Percentiles rank a stretch among this genome's conserved stretches.
Evolutionary conservation across 345 rosid species (phyloP).

Genomic region (Citrus glauca): DNA sequence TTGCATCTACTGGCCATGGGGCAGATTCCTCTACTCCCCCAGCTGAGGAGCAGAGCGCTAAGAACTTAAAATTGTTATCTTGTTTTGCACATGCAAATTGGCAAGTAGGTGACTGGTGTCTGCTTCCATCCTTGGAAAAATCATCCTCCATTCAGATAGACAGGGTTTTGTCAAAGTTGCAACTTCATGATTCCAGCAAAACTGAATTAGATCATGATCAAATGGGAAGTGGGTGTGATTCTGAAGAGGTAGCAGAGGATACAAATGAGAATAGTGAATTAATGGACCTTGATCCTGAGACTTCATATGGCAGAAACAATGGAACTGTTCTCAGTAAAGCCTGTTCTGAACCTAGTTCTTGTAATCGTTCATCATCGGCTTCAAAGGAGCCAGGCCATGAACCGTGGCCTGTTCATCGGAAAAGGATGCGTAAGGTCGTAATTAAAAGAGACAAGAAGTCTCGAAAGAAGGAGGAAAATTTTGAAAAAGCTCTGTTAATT

Average conservation of each 20-base stretch:
- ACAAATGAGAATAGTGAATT: slow-evolving; percentile 36
- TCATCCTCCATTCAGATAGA: slow-evolving; percentile 42
- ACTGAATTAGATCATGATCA: slow-evolving; percentile 29
- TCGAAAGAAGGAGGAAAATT: slow-evolving; percentile 80
- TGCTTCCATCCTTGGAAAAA: slow-evolving; percentile 49
- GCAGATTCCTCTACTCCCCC: slow-evolving; percentile 83
- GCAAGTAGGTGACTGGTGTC: slow-evolving; percentile 96
- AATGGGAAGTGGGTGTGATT: slow-evolving; percentile 29
- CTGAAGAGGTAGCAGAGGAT: slow-evolving; percentile 53
- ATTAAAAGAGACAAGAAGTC: slow-evolving; percentile 76
- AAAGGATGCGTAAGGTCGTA: slow-evolving; percentile 83
- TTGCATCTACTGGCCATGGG: slow-evolving; percentile 93
- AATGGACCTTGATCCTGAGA: slow-evolving; percentile 32
- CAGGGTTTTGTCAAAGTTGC: slow-evolving; percentile 48
- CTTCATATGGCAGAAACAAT: slow-evolving; percentile 32
- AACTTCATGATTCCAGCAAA: slow-evolving; percentile 43
- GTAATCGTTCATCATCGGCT: slow-evolving; percentile 42
- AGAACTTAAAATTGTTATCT: slow-evolving; percentile 74
- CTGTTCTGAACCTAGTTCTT: slow-evolving; percentile 47
- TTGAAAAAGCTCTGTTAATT: slow-evolving; percentile 78
- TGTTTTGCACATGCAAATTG: slow-evolving; percentile 90
- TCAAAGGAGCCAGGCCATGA: slow-evolving; percentile 73
- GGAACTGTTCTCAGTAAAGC: slow-evolving; percentile 24
- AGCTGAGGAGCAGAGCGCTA: slow-evolving; percentile 90
- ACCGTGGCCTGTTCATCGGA: slow-evolving; percentile 82